These are phyloP conservation scores for Phytophthora rubi DNA, from an alignment of 352 stramenopile species.

Conservation along the genomic window DNA sequence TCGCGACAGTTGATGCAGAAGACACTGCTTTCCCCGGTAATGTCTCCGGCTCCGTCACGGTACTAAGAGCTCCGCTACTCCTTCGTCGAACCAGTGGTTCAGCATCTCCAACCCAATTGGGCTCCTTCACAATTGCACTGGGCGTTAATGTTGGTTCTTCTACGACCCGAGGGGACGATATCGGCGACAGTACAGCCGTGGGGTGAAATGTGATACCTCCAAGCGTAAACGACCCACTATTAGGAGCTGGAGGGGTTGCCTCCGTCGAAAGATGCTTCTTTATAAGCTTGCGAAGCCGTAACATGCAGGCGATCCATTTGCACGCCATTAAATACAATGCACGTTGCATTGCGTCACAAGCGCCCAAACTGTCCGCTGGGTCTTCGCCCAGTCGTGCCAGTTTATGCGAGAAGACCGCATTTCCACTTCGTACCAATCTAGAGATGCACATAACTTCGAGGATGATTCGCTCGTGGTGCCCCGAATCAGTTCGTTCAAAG, in stretches of 20 bases:
- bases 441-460: constrained; percentile 74
- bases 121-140: constrained; percentile 49
- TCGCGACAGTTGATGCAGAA: constrained; percentile 37
- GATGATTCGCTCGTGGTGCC: constrained; percentile 62
- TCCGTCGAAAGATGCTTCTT: constrained; percentile 62
- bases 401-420: constrained; percentile 45
- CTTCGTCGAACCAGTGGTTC: constrained; percentile 43
- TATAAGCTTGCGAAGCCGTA: constrained; percentile 76
- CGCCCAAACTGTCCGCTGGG: constrained; percentile 41
- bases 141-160: constrained; percentile 43
- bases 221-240: constrained; percentile 52
- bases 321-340: constrained; percentile 73
- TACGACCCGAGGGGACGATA: constrained; percentile 45
- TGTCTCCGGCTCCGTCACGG: constrained; percentile 40
- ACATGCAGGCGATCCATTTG: constrained; percentile 76
- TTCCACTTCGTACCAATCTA: constrained; percentile 48
- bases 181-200: constrained; percentile 51
- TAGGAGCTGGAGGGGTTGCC: constrained; percentile 32
- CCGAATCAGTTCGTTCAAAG: constrained; percentile 60
- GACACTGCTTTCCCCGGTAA: constrained; percentile 31
- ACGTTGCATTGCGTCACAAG: constrained; percentile 60
- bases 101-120: constrained; percentile 37
- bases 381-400: constrained; percentile 47
- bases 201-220: constrained; percentile 65
- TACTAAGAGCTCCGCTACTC: constrained; percentile 47